phyloP scores from a whole-genome alignment of 805 yeast genomes.

The Barnettozyma wickerhamii region DNA sequence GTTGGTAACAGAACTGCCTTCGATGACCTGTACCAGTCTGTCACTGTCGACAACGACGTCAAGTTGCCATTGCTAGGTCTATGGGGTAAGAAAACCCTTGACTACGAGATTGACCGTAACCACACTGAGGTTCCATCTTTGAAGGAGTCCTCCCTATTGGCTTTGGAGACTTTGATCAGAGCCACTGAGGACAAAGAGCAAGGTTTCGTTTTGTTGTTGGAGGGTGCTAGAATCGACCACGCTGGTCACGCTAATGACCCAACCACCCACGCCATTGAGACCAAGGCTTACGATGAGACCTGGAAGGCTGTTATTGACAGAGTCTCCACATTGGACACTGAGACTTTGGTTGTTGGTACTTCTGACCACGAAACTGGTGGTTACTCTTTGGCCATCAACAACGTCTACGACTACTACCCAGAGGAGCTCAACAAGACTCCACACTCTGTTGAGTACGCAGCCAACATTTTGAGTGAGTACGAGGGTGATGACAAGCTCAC shows the following conservation, averaged over 20 bases:
- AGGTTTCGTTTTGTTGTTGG: constrained; percentile 82
- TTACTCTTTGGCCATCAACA: constrained; percentile 70
- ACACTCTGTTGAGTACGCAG: constrained; percentile 71
- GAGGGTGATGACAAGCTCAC: constrained; percentile 33
- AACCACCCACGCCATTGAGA: constrained; percentile 88
- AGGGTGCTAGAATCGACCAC: constrained; percentile 92
- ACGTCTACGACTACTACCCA: constrained; percentile 86
- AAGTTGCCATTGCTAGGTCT: constrained; percentile 71
- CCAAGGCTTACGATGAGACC: constrained; percentile 77
- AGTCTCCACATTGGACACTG: constrained; percentile 63
- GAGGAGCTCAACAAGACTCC: constrained; percentile 59
- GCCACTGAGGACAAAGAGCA: constrained; percentile 71
- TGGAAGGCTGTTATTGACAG: constrained; percentile 69
- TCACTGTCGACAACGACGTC: constrained; percentile 50
- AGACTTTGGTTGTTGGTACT: constrained; percentile 74
- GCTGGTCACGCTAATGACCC: constrained; percentile 94
- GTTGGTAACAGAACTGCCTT: constrained; percentile 55
- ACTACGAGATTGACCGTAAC: constrained; percentile 76
- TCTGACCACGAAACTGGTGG: constrained; percentile 97
- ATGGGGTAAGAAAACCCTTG: constrained; percentile 68
- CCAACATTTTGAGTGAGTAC: constrained; percentile 37
- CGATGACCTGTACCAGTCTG: constrained; percentile 44
- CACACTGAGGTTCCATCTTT: constrained; percentile 61
- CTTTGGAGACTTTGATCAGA: constrained; percentile 59
- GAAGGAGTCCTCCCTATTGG: constrained; percentile 70